Evolutionary conservation across 176 grass and related monocot genomes (phyloP).

Genomic region (Aegilops bicornis): DNA sequence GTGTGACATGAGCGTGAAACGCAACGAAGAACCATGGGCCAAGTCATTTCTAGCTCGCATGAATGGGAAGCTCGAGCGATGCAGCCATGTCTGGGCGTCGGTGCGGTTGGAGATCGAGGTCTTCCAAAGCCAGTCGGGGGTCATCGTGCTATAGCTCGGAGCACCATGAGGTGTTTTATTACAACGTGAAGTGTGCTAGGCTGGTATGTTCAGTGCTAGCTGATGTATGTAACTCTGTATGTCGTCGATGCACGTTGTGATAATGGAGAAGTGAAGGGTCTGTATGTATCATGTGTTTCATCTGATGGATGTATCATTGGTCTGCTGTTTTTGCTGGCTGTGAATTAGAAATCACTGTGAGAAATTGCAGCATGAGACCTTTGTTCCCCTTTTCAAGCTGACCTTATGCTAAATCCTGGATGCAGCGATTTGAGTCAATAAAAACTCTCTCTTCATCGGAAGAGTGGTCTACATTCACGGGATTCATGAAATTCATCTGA

Average conservation of each 20-base stretch:
- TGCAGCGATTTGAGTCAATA: no score
- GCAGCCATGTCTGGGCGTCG: slow-evolving; percentile 52
- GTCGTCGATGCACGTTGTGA: background rate
- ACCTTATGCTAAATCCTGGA: no score
- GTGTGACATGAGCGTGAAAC: slow-evolving; percentile 39
- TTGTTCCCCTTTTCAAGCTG: no score
- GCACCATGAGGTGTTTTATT: background rate
- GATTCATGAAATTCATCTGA: no score
- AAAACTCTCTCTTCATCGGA: no score
- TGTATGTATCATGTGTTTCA: background rate
- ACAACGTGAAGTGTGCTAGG: background rate
- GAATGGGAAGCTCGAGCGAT: slow-evolving; percentile 42
- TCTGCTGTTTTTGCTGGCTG: no score
- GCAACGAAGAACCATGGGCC: slow-evolving; percentile 62
- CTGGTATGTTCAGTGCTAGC: background rate
- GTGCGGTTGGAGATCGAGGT: slow-evolving; percentile 59
- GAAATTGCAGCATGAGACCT: no score
- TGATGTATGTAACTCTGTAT: background rate
- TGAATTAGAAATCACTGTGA: no score
- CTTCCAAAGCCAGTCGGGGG: slow-evolving; percentile 38
- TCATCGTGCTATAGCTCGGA: slow-evolving; percentile 36
- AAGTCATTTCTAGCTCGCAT: slow-evolving; percentile 55
- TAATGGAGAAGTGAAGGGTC: background rate
- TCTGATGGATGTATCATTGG: no score
- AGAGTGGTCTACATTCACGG: no score